phyloP scores from a whole-genome alignment of 352 stramenopile genomes.

The Phytophthora agathidicida region DNA sequence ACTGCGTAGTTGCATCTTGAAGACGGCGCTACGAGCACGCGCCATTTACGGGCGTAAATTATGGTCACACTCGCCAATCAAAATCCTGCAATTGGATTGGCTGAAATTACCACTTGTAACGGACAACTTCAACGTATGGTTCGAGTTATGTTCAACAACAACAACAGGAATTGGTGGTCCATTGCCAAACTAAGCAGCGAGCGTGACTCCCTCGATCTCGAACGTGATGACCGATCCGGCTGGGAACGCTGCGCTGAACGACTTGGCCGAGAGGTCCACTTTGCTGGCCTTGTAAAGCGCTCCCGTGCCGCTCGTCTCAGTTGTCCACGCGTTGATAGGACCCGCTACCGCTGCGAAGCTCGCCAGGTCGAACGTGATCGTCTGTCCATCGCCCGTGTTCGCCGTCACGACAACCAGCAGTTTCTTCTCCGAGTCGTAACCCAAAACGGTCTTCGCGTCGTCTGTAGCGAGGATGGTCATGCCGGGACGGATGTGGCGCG shows the following conservation, averaged over 20 bases:
- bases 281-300: conserved; percentile 40
- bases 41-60: no score
- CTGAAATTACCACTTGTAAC: no score
- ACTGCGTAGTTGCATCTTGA: conserved; percentile 49
- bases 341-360: conserved; percentile 34
- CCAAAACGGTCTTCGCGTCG: conserved; percentile 47
- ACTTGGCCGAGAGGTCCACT: conserved; percentile 12
- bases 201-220: conserved; percentile 25
- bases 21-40: conserved; percentile 2
- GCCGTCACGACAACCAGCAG: conserved; percentile 55
- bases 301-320: conserved; percentile 46
- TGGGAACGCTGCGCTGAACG: conserved; percentile 25
- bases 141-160: neutral
- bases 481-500: conserved; percentile 55
- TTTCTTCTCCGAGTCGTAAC: conserved; percentile 42
- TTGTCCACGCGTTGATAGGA: conserved; percentile 45
- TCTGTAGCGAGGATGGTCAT: conserved; percentile 55
- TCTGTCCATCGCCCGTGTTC: conserved; percentile 42
- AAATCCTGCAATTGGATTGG: conserved; percentile 16
- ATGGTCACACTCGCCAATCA: conserved; percentile 4
- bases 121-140: conserved; percentile 10
- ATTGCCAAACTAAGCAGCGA: conserved; percentile 8
- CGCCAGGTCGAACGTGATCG: conserved; percentile 50
- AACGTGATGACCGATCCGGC: conserved; percentile 30
- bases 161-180: neutral